phyloP scores from a whole-genome alignment of 2,329 filamentous ascomycete genomes.

The Xylaria sp. region DNA sequence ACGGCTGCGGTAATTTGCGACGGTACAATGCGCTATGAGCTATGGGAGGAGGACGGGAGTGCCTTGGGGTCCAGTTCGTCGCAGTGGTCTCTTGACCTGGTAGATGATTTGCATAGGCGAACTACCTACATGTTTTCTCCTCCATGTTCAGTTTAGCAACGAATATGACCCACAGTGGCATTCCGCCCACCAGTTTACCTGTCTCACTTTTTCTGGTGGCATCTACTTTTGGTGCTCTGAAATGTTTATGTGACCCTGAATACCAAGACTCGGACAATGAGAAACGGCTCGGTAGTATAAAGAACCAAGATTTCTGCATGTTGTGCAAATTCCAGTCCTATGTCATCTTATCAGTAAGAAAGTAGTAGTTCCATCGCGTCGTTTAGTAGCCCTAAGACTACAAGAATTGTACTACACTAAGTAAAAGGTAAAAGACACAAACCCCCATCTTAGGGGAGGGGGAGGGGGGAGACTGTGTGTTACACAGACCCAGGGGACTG shows the following conservation, averaged over 20 bases:
- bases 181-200: constrained; percentile 19
- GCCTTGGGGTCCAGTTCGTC: constrained; percentile 6
- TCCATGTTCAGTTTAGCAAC: constrained; percentile 16
- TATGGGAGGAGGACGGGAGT: constrained; percentile 12
- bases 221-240: background rate
- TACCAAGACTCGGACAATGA: background rate
- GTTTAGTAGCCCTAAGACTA: background rate
- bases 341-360: background rate
- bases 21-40: constrained; percentile 33
- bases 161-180: constrained; percentile 29
- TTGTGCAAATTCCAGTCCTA: background rate
- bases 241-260: background rate
- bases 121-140: constrained; percentile 6
- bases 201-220: background rate
- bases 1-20: constrained; percentile 43
- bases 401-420: background rate
- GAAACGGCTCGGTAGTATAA: background rate
- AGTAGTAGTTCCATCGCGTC: background rate
- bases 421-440: no score
- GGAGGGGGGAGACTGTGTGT: no score
- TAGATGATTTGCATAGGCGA: constrained; percentile 13
- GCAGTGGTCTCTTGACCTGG: background rate
- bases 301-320: background rate
- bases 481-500: no score
- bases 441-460: no score